Evolutionary conservation across 192 early-diverging fungal genomes (phyloP).

Genomic region (Diversispora epigaea): DNA sequence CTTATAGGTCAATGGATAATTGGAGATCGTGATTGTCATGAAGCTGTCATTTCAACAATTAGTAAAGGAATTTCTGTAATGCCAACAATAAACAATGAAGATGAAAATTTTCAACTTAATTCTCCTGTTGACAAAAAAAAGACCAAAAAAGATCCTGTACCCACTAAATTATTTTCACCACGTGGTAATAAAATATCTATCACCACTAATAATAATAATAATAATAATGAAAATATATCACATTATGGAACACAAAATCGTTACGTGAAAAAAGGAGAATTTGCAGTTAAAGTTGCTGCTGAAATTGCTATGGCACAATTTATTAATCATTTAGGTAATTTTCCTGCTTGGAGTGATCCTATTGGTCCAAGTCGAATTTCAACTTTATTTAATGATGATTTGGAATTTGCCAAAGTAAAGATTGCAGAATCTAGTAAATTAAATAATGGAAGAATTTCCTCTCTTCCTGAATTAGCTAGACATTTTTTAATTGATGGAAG

Average conservation of each 20-base stretch:
- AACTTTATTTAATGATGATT: conserved; percentile 65
- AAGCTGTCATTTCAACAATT: conserved; percentile 66
- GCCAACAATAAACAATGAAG: conserved; percentile 59
- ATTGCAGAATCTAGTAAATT: conserved; percentile 10
- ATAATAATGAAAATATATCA: conserved; percentile 25
- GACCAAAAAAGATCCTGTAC: conserved; percentile 35
- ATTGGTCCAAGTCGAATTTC: conserved; percentile 62
- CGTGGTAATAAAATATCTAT: conserved; percentile 38
- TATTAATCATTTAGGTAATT: conserved; percentile 69
- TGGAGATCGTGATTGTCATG: conserved; percentile 66
- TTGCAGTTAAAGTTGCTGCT: conserved; percentile 66
- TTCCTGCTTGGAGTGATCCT: conserved; percentile 62
- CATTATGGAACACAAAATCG: neutral
- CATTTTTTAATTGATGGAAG: conserved; percentile 71
- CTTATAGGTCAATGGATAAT: conserved; percentile 76
- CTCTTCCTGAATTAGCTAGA: conserved; percentile 47
- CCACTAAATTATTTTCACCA: conserved; percentile 43
- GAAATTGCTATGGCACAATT: conserved; percentile 72
- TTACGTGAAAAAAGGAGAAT: conserved; percentile 35
- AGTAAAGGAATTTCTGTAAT: conserved; percentile 68
- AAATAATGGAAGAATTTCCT: neutral
- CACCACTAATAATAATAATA: conserved; percentile 3
- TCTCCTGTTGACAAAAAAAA: conserved; percentile 41
- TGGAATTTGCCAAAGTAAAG: conserved; percentile 26
- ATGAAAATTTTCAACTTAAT: conserved; percentile 45